phyloP scores from a whole-genome alignment of 2,329 filamentous ascomycete species.

The Fusarium illudens region DNA sequence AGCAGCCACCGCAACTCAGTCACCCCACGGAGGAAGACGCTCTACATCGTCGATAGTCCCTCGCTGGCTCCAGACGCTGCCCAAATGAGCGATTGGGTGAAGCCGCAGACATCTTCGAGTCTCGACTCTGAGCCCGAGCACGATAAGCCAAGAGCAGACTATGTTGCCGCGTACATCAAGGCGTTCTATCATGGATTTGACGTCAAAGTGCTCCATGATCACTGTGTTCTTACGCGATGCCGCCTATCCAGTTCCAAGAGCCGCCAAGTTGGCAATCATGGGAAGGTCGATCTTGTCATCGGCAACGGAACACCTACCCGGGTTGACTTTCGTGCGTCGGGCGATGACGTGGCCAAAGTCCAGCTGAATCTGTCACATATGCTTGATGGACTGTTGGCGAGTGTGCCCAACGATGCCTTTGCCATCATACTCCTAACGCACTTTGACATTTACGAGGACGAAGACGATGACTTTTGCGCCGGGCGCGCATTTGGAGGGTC shows the following conservation, averaged over 20 bases:
- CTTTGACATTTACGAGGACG: constrained; percentile 71
- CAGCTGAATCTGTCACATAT: constrained; percentile 70
- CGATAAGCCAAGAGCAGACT: constrained; percentile 38
- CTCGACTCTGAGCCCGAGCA: not conserved
- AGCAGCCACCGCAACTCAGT: not conserved
- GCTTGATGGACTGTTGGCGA: constrained; percentile 62
- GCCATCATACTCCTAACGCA: constrained; percentile 64
- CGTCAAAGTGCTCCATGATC: constrained; percentile 54
- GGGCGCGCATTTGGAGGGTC: constrained; percentile 72
- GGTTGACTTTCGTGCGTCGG: constrained; percentile 59
- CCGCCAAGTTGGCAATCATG: constrained; percentile 46
- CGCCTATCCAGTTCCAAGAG: not conserved
- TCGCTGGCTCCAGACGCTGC: not conserved
- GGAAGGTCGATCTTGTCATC: constrained; percentile 47
- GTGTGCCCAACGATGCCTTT: constrained; percentile 68
- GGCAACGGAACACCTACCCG: constrained; percentile 50
- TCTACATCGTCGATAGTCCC: not conserved
- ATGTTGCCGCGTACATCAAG: constrained; percentile 49
- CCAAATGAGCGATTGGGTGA: not conserved
- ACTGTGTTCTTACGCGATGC: constrained; percentile 58
- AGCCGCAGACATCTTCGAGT: not conserved
- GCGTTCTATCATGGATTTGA: constrained; percentile 64
- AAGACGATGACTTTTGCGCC: constrained; percentile 73
- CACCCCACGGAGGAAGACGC: not conserved
- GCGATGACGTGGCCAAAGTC: constrained; percentile 55